These are phyloP conservation scores for Saussurea involucrata DNA, from an alignment of 129 eudicot species.

Conservation along the genomic window DNA sequence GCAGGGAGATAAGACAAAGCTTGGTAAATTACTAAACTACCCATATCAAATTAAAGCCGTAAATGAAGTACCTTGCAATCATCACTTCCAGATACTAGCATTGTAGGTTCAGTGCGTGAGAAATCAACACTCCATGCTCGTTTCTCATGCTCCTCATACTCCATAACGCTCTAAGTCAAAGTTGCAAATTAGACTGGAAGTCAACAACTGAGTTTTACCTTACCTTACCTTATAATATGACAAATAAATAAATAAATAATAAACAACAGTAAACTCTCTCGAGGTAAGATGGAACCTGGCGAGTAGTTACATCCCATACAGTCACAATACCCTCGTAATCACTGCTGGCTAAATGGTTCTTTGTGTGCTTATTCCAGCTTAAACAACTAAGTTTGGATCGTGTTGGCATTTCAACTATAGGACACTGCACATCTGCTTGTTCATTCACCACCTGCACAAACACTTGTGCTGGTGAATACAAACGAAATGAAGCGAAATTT, in stretches of 20 bases:
- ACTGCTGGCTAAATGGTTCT: constrained; percentile 83
- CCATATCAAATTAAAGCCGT: too few relatives aligned
- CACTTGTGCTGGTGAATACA: not conserved
- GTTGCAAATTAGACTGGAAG: not conserved
- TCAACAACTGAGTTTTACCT: not conserved
- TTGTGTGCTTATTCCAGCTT: constrained; percentile 93
- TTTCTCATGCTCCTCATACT: constrained; percentile 98
- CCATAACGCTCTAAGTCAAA: constrained; percentile 72
- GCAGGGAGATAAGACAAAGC: too few relatives aligned
- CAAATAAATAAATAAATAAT: not conserved
- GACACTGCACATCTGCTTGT: constrained; percentile 78
- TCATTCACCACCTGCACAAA: constrained; percentile 77
- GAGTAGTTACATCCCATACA: constrained; percentile 95
- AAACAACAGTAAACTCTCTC: not conserved
- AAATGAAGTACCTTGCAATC: constrained; percentile 75
- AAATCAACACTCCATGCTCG: constrained; percentile 99
- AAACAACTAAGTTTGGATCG: constrained; percentile 92
- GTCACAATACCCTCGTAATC: constrained; percentile 96
- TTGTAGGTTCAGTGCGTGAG: constrained; percentile 81
- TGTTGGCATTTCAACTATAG: constrained; percentile 87
- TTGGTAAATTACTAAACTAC: too few relatives aligned
- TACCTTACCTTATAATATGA: not conserved
- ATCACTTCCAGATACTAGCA: constrained; percentile 96
- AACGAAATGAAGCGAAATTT: not conserved
- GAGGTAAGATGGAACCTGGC: constrained; percentile 56